Conservation (phyloP, 768 basidiomycete genomes). For the Imleria badia region DNA sequence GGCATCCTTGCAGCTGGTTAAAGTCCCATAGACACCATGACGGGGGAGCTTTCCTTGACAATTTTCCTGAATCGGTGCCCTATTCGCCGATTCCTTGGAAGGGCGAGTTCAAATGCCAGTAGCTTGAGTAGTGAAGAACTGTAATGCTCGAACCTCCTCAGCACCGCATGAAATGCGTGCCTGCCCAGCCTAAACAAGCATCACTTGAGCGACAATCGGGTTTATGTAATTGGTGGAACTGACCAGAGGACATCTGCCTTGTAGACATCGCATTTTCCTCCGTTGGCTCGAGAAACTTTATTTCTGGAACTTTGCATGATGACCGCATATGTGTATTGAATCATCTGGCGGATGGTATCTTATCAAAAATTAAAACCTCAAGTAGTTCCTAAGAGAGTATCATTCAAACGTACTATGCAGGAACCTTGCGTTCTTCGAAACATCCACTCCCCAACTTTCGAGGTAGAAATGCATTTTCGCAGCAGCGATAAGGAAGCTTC, state of each 20-base stretch:
- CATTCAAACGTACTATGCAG: conserved; percentile 47
- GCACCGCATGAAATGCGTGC: conserved; percentile 72
- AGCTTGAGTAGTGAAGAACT: conserved; percentile 41
- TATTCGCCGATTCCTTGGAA: conserved; percentile 44
- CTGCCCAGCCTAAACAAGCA: conserved; percentile 63
- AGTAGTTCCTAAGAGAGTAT: neutral
- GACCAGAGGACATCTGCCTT: conserved; percentile 63
- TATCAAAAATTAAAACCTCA: conserved; percentile 26
- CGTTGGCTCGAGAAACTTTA: conserved; percentile 38
- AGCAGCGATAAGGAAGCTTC: conserved; percentile 76
- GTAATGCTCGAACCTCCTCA: conserved; percentile 56
- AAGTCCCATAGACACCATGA: conserved; percentile 25
- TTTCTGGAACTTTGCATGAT: conserved; percentile 47
- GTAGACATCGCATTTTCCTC: conserved; percentile 44
- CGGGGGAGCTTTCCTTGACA: conserved; percentile 33
- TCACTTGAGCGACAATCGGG: conserved; percentile 3
- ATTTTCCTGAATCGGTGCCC: conserved; percentile 46
- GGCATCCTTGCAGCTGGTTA: neutral
- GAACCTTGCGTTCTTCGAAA: conserved; percentile 47
- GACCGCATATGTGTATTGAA: conserved; percentile 54
- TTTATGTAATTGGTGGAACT: conserved; percentile 16
- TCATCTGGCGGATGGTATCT: conserved; percentile 61
- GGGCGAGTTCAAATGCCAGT: conserved; percentile 51
- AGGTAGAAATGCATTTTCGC: conserved; percentile 89
- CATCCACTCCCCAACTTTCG: conserved; percentile 51